Percentiles rank a stretch among this genome's conserved stretches.
phyloP scores from a whole-genome alignment of 2,329 filamentous ascomycete genomes.

The Rugonectria rugulosa region DNA sequence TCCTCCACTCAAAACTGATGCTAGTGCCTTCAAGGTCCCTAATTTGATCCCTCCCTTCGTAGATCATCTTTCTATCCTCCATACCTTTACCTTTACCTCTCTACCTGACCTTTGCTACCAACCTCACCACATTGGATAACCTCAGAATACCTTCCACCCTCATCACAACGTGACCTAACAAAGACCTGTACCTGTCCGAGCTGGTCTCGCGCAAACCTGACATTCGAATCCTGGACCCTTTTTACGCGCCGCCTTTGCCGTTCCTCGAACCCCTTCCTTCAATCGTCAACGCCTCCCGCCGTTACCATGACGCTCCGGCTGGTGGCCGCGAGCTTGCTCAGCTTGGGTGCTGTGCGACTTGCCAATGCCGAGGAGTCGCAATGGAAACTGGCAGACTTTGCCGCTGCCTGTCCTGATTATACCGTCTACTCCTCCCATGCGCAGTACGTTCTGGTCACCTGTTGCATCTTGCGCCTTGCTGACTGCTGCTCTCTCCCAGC shows the following conservation, averaged over 20 bases:
- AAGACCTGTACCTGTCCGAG: background rate
- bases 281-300: background rate
- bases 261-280: background rate
- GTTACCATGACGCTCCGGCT: constrained; percentile 39
- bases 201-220: constrained; percentile 2
- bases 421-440: constrained; percentile 47
- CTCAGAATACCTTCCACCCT: too few species aligned
- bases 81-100: background rate
- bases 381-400: constrained; percentile 32
- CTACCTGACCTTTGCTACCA: background rate
- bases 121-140: background rate
- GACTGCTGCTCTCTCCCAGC: constrained; percentile 53
- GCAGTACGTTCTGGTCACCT: constrained; percentile 45
- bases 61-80: too few species aligned
- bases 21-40: too few species aligned
- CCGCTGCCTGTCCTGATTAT: constrained; percentile 51
- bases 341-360: constrained; percentile 30
- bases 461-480: background rate
- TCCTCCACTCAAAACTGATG: too few species aligned
- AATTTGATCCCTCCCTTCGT: too few species aligned
- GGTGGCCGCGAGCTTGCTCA: constrained; percentile 38
- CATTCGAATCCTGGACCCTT: background rate
- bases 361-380: constrained; percentile 36
- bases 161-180: too few species aligned
- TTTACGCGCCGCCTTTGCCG: background rate